Conservation (phyloP, 2,329 filamentous ascomycete species). For the Microdochium bolleyi region DNA sequence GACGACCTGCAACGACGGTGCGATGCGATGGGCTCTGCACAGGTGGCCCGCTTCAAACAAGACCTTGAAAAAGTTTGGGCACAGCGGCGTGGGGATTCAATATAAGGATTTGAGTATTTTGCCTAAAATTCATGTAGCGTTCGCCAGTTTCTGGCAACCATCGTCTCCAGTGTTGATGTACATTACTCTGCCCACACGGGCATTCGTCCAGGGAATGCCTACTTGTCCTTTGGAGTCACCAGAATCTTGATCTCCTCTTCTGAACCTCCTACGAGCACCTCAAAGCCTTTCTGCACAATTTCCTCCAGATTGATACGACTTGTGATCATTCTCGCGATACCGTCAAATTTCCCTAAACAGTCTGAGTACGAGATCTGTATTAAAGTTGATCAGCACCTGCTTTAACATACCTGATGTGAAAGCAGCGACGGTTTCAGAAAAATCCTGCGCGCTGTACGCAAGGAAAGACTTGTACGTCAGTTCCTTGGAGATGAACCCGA, state of each 20-base stretch:
- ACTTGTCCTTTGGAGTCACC: not conserved
- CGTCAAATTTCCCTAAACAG: not conserved
- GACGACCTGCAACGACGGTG: slow-evolving; percentile 9
- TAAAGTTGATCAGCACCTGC: not conserved
- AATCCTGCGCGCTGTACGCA: not conserved
- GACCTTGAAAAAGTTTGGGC: slow-evolving; percentile 9
- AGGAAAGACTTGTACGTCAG: not conserved
- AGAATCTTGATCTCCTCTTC: not conserved
- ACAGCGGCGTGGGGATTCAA: too few species aligned
- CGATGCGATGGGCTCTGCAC: slow-evolving; percentile 9
- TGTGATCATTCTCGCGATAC: not conserved
- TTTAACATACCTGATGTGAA: not conserved
- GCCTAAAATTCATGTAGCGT: too few species aligned
- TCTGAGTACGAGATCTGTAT: not conserved
- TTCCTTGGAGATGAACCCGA: not conserved
- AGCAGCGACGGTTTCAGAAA: not conserved
- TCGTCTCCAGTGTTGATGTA: too few species aligned
- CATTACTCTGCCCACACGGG: too few species aligned
- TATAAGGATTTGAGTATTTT: too few species aligned
- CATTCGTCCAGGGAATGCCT: too few species aligned
- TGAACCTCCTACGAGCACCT: not conserved
- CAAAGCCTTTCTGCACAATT: not conserved
- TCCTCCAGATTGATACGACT: not conserved
- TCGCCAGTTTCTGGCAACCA: too few species aligned
- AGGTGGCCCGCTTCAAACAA: slow-evolving; percentile 7